Evolutionary conservation across 1,284 basidiomycete genomes (phyloP).

Genomic region (Ustilago crameri): DNA sequence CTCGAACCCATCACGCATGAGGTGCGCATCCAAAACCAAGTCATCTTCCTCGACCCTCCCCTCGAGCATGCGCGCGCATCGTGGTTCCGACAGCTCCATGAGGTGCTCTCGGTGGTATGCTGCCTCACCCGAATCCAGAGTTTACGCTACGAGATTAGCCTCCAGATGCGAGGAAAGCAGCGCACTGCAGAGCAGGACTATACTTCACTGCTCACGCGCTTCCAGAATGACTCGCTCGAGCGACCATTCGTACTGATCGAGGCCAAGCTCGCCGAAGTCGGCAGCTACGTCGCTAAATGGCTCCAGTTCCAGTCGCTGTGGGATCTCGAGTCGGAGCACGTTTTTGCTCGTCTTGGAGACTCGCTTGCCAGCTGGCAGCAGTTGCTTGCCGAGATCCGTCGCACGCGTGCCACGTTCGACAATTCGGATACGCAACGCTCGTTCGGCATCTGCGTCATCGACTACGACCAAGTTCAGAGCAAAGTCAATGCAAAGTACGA

Average conservation of each 20-base stretch:
- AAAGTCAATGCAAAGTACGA: conserved; percentile 99
- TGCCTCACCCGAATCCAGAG: conserved; percentile 87
- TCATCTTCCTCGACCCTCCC: conserved; percentile 97
- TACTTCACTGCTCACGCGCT: conserved; percentile 80
- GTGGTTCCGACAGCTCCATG: conserved; percentile 91
- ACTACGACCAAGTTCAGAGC: conserved; percentile 97
- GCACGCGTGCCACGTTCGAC: conserved; percentile 93
- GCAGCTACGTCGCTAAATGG: conserved; percentile 94
- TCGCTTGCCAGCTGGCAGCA: conserved; percentile 91
- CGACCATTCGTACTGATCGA: conserved; percentile 89
- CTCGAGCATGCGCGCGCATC: conserved; percentile 90
- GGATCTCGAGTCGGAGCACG: conserved; percentile 96
- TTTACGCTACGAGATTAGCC: conserved; percentile 87
- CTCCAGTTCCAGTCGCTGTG: conserved; percentile 98
- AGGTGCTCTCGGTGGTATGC: conserved; percentile 82
- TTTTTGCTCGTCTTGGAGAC: conserved; percentile 93
- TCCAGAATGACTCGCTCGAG: conserved; percentile 78
- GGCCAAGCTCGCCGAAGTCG: conserved; percentile 84
- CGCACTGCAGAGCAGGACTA: conserved; percentile 70
- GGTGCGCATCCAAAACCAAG: conserved; percentile 96
- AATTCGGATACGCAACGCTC: conserved; percentile 91
- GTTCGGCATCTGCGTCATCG: conserved; percentile 90
- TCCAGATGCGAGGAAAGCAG: conserved; percentile 50
- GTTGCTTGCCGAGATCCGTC: conserved; percentile 93
- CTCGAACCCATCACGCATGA: conserved; percentile 76